phyloP scores from a whole-genome alignment of 2,329 filamentous ascomycete species.

The Ophiostoma angusticollis region DNA sequence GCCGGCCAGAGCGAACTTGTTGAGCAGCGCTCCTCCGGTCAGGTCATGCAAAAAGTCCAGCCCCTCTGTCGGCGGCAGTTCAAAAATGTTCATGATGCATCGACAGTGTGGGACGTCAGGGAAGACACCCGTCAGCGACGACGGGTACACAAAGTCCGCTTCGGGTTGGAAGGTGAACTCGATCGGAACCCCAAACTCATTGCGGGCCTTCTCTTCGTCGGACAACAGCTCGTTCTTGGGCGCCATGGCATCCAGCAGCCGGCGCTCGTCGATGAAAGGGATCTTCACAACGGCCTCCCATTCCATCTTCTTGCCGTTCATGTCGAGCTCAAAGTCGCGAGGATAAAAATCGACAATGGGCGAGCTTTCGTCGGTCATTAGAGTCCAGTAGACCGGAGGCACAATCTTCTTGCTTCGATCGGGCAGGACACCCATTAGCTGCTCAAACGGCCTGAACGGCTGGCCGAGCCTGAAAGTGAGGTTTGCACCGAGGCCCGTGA shows the following conservation, averaged over 20 bases:
- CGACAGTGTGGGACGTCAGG: slow-evolving; percentile 77
- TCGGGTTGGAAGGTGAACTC: slow-evolving; percentile 82
- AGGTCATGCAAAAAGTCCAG: slow-evolving; percentile 75
- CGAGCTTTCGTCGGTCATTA: slow-evolving; percentile 84
- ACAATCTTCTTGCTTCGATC: slow-evolving; percentile 97
- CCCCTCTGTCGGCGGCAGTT: slow-evolving; percentile 83
- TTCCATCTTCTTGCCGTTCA: slow-evolving; percentile 99
- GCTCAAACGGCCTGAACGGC: slow-evolving; percentile 88
- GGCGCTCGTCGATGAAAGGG: slow-evolving; percentile 89
- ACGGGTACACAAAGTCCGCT: slow-evolving; percentile 71
- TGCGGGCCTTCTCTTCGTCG: slow-evolving; percentile 66
- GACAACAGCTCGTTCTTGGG: slow-evolving; percentile 69
- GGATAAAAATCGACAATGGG: slow-evolving; percentile 98
- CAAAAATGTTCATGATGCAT: slow-evolving; percentile 93
- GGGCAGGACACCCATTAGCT: slow-evolving; percentile 94
- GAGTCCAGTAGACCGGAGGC: slow-evolving; percentile 68
- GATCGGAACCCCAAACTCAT: slow-evolving; percentile 80
- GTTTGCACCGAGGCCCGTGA: slow-evolving; percentile 73
- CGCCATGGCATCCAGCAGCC: slow-evolving; percentile 73
- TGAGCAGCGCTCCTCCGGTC: slow-evolving; percentile 72
- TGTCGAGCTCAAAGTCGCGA: slow-evolving; percentile 90
- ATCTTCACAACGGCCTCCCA: slow-evolving; percentile 99
- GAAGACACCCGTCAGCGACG: slow-evolving; percentile 78
- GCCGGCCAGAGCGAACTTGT: slow-evolving; percentile 71
- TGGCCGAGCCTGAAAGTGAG: slow-evolving; percentile 89